Evolutionary conservation across 2,329 filamentous ascomycete species (phyloP).

Genomic region (Dactylellina cionopaga): DNA sequence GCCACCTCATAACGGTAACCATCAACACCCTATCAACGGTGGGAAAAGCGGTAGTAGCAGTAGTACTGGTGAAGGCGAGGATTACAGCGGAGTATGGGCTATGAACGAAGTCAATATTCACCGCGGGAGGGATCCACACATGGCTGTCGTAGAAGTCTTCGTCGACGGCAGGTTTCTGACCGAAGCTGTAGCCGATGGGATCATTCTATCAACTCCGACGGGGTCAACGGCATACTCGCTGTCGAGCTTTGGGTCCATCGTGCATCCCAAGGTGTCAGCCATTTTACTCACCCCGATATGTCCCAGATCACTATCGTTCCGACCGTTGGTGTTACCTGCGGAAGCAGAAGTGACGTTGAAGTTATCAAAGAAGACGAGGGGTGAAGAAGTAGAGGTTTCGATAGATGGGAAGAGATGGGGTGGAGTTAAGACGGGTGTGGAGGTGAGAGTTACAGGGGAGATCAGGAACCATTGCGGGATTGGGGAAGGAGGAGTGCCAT

Average conservation of each 20-base stretch:
- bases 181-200: conserved; percentile 92
- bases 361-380: conserved; percentile 81
- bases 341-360: conserved; percentile 84
- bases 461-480: conserved; percentile 70
- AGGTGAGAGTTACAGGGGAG: conserved; percentile 89
- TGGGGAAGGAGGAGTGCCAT: conserved; percentile 59
- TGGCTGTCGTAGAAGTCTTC: conserved; percentile 90
- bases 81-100: conserved; percentile 63
- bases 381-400: conserved; percentile 79
- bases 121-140: conserved; percentile 85
- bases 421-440: conserved; percentile 77
- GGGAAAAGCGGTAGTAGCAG: too few relatives aligned
- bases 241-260: conserved; percentile 90
- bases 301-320: conserved; percentile 88
- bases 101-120: conserved; percentile 97
- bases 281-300: conserved; percentile 94
- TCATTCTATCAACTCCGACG: conserved; percentile 91
- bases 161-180: conserved; percentile 90
- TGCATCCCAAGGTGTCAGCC: conserved; percentile 89
- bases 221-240: conserved; percentile 95
- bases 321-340: conserved; percentile 86
- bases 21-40: not conserved
- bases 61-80: conserved; percentile 3
- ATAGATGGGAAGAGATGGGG: conserved; percentile 76
- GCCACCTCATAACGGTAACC: conserved; percentile 33